A percentile compares a stretch with the other conserved stretches of the same genome.
Evolutionary conservation across 2,329 filamentous ascomycete species (phyloP).

Genomic region (Xylariaceae sp.): DNA sequence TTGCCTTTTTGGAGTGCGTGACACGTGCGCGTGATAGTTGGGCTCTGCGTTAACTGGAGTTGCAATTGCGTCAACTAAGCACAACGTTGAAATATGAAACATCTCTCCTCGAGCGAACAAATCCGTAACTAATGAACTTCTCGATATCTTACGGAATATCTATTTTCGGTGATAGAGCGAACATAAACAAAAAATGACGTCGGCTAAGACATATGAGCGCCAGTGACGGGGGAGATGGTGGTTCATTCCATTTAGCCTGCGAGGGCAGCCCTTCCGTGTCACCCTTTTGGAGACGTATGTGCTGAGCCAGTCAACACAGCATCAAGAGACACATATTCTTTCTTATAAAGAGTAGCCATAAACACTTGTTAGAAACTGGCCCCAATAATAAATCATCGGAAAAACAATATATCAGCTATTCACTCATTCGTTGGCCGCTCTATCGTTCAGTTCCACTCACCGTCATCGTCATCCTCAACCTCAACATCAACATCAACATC

Average conservation of each 20-base stretch:
- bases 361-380: conserved; percentile 7
- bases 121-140: background rate
- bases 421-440: conserved; percentile 1
- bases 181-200: conserved; percentile 13
- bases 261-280: conserved; percentile 19
- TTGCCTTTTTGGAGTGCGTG: background rate
- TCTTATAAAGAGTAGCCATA: conserved; percentile 19
- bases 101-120: background rate
- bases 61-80: conserved; percentile 12
- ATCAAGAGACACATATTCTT: background rate
- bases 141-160: background rate
- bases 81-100: background rate
- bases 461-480: no score
- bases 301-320: background rate
- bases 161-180: conserved; percentile 6
- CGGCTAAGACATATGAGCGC: conserved; percentile 11
- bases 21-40: background rate
- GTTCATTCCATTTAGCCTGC: conserved; percentile 27
- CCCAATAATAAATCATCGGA: conserved; percentile 16
- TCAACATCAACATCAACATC: no score
- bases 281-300: conserved; percentile 19
- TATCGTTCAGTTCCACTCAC: conserved; percentile 3
- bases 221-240: conserved; percentile 2
- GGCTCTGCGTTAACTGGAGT: background rate
- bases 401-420: conserved; percentile 9